Percentiles rank a stretch among this genome's conserved stretches.
Evolutionary conservation across 1,284 basidiomycete genomes (phyloP).

Genomic region (Ceratobasidium papillatum): DNA sequence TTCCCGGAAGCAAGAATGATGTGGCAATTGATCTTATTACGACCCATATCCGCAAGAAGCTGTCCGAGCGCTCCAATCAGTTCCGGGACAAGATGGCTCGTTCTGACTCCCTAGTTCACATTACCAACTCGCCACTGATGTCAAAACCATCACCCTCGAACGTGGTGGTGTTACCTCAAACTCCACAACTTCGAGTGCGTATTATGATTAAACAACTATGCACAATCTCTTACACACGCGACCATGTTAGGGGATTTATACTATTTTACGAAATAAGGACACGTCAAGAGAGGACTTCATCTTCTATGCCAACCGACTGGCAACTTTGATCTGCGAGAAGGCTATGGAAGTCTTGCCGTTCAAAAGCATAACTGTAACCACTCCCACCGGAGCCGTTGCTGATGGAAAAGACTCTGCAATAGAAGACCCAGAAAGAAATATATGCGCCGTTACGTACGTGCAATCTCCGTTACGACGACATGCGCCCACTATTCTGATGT

Average conservation of each 20-base stretch:
- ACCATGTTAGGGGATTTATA: conserved; percentile 80
- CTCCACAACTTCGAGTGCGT: conserved; percentile 78
- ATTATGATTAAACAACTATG: too few species aligned
- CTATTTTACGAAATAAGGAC: conserved; percentile 76
- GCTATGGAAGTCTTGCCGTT: conserved; percentile 86
- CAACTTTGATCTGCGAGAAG: conserved; percentile 85
- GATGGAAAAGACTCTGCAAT: conserved; percentile 70
- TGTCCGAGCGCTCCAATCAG: conserved; percentile 76
- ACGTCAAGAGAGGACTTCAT: conserved; percentile 87
- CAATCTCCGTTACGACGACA: not conserved
- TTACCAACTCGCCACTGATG: conserved; percentile 10
- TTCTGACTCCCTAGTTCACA: conserved; percentile 45
- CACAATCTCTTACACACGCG: not conserved
- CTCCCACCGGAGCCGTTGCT: conserved; percentile 68
- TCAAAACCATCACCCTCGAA: conserved; percentile 50
- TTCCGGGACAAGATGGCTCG: conserved; percentile 77
- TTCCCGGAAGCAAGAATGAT: conserved; percentile 85
- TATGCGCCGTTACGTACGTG: conserved; percentile 62
- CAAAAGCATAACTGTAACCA: conserved; percentile 67
- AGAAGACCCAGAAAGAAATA: conserved; percentile 18
- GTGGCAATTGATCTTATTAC: conserved; percentile 95
- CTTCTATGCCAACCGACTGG: conserved; percentile 86
- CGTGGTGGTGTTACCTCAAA: conserved; percentile 77
- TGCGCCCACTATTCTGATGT: not conserved
- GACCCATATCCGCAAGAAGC: conserved; percentile 87